These are phyloP conservation scores for Boletus vinaceobasis DNA, from an alignment of 768 basidiomycete genomes.

Conservation along the genomic window DNA sequence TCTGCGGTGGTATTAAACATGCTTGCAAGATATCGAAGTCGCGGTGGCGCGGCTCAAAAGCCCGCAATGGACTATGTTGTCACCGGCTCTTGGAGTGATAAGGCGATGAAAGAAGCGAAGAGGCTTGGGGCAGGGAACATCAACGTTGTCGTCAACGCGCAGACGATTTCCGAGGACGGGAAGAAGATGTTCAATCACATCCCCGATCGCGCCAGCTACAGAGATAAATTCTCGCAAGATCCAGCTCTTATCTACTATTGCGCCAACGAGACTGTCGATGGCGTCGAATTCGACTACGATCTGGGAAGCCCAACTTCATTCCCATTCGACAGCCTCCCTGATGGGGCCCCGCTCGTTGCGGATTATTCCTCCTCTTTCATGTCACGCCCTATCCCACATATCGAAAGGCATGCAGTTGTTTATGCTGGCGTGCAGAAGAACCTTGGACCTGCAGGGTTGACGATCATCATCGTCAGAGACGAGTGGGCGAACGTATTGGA, in stretches of 20 bases:
- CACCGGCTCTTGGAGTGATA: conserved; percentile 90
- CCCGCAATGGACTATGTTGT: conserved; percentile 82
- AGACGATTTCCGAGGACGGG: conserved; percentile 52
- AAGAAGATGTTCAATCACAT: conserved; percentile 76
- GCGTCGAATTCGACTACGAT: conserved; percentile 78
- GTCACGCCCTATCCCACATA: conserved; percentile 84
- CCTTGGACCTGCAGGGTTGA: conserved; percentile 89
- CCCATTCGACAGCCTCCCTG: conserved; percentile 73
- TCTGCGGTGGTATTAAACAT: conserved; percentile 90
- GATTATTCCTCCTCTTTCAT: conserved; percentile 98
- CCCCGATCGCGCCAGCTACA: conserved; percentile 68
- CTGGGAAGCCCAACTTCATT: conserved; percentile 59
- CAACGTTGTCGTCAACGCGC: conserved; percentile 70
- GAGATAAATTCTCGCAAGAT: conserved; percentile 60
- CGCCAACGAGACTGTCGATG: conserved; percentile 98
- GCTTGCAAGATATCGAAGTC: conserved; percentile 77
- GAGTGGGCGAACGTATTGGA: conserved; percentile 70
- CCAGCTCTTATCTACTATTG: conserved; percentile 96
- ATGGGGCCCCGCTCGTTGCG: conserved; percentile 74
- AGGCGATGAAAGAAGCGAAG: conserved; percentile 78
- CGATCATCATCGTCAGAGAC: conserved; percentile 90
- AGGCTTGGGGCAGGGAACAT: conserved; percentile 59
- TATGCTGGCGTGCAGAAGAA: conserved; percentile 99
- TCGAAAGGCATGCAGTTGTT: conserved; percentile 89
- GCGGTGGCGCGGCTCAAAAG: conserved; percentile 54